Base-by-base conservation (phyloP, 2,329 filamentous ascomycete species). In the Beauveria sp. region DNA sequence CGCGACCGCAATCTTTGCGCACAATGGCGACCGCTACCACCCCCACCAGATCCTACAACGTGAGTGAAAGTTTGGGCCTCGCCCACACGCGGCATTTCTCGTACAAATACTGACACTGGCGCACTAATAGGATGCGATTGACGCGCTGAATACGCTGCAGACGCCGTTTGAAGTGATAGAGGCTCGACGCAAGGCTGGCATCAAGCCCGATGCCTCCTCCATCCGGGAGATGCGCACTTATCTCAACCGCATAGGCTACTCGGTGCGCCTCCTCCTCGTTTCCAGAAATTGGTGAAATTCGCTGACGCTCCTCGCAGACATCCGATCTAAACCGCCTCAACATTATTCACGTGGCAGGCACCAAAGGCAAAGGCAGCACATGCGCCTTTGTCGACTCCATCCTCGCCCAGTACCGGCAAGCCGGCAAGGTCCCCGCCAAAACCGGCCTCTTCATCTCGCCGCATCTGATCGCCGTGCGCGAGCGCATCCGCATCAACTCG, bases 141-240 rank as follows among this genome's bases (percentile, higher is more conserved):
- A 86, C 67, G 86, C 89, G 45, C 84, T 98, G 70, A 98, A 98
- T 75, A 89, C 90, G 50, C 85, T 98, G 56, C 95, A 99, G 74
- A 91, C 90, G 48, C 96, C 96, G 58, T 93, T 88, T 71, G 84
- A 88, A 54, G 83, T 91, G 57, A 83, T 97, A 20, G 87, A 96
- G 71, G 86, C 88, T 56, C 87, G 95, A 57, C 83, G 86, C 60
- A 90, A 90, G 72, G 88, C 88, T 20, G 89, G 91, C 22, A 78
- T 86, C 65, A 83, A 81, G 31, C 86, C 90, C 69, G 89, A 95
- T 74, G 80, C 85, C 63, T 79, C 80, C 61, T 79, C 89, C 9
- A 86, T 95, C 53, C 83, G 85, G 3, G 90, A 96, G 73, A 96
- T 96, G 85, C 81, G 85, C 66, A 83, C 86, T 64, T 96, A 91